These are phyloP conservation scores for Fusarium austroafricanum DNA, from an alignment of 2,329 filamentous ascomycete species.

Conservation along the genomic window DNA sequence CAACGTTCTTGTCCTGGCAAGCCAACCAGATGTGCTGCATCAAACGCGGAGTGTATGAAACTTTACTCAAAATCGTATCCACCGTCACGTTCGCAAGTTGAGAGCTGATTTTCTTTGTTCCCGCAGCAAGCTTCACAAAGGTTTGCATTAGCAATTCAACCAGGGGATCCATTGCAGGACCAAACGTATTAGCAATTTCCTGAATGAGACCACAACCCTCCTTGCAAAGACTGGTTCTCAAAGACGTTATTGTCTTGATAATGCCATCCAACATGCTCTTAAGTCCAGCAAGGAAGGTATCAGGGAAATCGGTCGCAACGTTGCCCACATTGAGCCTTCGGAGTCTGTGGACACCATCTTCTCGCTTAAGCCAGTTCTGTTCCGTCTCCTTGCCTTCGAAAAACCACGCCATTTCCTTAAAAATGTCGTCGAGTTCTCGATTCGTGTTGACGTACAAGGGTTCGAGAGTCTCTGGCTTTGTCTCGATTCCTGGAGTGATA, in stretches of 20 bases:
- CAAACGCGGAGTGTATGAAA: slow-evolving; percentile 82
- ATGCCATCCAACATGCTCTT: slow-evolving; percentile 86
- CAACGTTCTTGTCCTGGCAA: slow-evolving; percentile 92
- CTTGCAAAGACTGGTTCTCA: slow-evolving; percentile 90
- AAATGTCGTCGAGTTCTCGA: slow-evolving; percentile 87
- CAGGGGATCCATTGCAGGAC: slow-evolving; percentile 85
- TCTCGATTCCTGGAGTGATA: slow-evolving; percentile 71
- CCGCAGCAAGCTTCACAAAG: slow-evolving; percentile 88
- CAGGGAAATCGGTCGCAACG: slow-evolving; percentile 79
- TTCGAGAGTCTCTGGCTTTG: slow-evolving; percentile 76
- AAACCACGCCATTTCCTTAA: slow-evolving; percentile 80
- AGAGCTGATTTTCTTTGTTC: slow-evolving; percentile 92
- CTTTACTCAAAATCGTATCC: slow-evolving; percentile 81
- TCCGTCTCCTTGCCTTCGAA: slow-evolving; percentile 93
- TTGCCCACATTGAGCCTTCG: slow-evolving; percentile 87
- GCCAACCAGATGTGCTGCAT: slow-evolving; percentile 88
- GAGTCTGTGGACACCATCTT: slow-evolving; percentile 82
- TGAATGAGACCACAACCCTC: slow-evolving; percentile 87
- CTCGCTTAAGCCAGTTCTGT: slow-evolving; percentile 88
- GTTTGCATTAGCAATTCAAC: slow-evolving; percentile 90
- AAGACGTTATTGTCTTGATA: slow-evolving; percentile 83
- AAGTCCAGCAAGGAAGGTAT: slow-evolving; percentile 75
- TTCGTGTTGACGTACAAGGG: slow-evolving; percentile 86
- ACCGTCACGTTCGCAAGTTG: slow-evolving; percentile 85
- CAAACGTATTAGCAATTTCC: slow-evolving; percentile 81